phyloP scores from a whole-genome alignment of 495 filamentous ascomycete species.

The Daldinia vernicosa region DNA sequence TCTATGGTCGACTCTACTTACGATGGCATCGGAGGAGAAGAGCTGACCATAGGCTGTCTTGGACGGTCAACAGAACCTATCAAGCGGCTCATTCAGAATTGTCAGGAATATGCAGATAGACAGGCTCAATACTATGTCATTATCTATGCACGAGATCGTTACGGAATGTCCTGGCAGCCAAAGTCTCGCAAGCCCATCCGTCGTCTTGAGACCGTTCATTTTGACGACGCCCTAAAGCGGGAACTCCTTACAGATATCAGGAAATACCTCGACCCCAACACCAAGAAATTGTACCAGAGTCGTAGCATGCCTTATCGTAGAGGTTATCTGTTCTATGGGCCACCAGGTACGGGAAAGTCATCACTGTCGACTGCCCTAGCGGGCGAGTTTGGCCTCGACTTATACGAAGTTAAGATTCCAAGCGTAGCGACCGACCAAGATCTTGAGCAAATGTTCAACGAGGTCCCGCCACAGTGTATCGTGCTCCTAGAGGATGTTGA shows the following conservation, averaged over 20 bases:
- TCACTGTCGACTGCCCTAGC: slow-evolving; percentile 70
- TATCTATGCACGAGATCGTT: slow-evolving; percentile 49
- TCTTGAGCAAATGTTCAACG: slow-evolving; percentile 64
- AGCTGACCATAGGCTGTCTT: slow-evolving; percentile 56
- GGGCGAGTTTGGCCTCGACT: slow-evolving; percentile 68
- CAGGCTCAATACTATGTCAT: slow-evolving; percentile 57
- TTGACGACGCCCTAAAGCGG: slow-evolving; percentile 67
- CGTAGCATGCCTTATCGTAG: slow-evolving; percentile 72
- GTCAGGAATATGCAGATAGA: slow-evolving; percentile 57
- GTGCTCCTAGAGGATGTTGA: slow-evolving; percentile 76
- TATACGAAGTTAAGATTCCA: slow-evolving; percentile 69
- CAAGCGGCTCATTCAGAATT: slow-evolving; percentile 51
- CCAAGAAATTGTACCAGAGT: slow-evolving; percentile 73
- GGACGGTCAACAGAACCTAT: slow-evolving; percentile 59
- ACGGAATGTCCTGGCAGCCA: slow-evolving; percentile 53
- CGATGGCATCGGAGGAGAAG: slow-evolving; percentile 51
- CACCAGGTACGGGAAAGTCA: slow-evolving; percentile 74
- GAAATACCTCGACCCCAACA: slow-evolving; percentile 79
- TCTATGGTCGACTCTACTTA: slow-evolving; percentile 49
- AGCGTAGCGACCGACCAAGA: slow-evolving; percentile 55
- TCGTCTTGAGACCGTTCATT: slow-evolving; percentile 57
- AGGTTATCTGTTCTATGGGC: slow-evolving; percentile 70
- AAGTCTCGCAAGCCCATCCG: slow-evolving; percentile 57
- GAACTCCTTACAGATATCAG: slow-evolving; percentile 76
- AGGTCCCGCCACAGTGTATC: slow-evolving; percentile 68